A percentile compares a stretch with the other conserved stretches of the same genome.
Evolutionary conservation across 768 basidiomycete species (phyloP).

Genomic region (Podaxis sp.): DNA sequence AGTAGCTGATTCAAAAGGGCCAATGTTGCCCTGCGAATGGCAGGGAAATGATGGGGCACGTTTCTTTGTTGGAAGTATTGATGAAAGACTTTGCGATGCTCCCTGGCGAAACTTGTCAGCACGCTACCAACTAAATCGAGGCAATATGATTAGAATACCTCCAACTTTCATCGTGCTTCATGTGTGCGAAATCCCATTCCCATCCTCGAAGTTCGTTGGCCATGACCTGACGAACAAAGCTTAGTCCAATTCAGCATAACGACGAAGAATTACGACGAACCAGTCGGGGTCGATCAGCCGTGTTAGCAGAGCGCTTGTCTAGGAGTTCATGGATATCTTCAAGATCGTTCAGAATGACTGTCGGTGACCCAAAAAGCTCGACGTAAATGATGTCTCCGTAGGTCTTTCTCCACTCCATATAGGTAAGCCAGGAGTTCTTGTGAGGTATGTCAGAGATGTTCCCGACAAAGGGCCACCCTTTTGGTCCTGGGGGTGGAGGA

Average conservation of each 20-base stretch:
- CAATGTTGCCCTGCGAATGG: constrained; percentile 23
- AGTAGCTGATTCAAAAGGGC: constrained; percentile 27
- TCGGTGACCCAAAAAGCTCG: constrained; percentile 33
- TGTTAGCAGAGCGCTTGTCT: constrained; percentile 43
- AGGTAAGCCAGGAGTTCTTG: constrained; percentile 30
- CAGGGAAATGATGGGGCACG: constrained; percentile 24
- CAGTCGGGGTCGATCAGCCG: constrained; percentile 42
- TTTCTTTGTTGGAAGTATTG: constrained; percentile 36
- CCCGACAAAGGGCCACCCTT: constrained; percentile 31
- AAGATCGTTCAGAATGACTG: constrained; percentile 41
- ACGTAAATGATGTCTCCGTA: constrained; percentile 32
- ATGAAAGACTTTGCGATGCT: constrained; percentile 33
- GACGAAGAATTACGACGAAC: constrained; percentile 9
- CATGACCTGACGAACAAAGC: constrained; percentile 22
- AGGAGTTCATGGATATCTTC: constrained; percentile 41
- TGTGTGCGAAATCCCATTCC: constrained; percentile 32
- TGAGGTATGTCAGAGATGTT: constrained; percentile 29
- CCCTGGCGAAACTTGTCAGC: constrained; percentile 17
- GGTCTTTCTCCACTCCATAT: constrained; percentile 28
- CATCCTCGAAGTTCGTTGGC: constrained; percentile 28
- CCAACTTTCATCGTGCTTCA: constrained; percentile 30
- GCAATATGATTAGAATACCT: constrained; percentile 16
- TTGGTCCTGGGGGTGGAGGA: constrained; percentile 33
- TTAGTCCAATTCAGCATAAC: neutral
- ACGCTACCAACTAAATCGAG: neutral